Conservation (phyloP, 2,329 filamentous ascomycete genomes). For the Monosporascus sp. region DNA sequence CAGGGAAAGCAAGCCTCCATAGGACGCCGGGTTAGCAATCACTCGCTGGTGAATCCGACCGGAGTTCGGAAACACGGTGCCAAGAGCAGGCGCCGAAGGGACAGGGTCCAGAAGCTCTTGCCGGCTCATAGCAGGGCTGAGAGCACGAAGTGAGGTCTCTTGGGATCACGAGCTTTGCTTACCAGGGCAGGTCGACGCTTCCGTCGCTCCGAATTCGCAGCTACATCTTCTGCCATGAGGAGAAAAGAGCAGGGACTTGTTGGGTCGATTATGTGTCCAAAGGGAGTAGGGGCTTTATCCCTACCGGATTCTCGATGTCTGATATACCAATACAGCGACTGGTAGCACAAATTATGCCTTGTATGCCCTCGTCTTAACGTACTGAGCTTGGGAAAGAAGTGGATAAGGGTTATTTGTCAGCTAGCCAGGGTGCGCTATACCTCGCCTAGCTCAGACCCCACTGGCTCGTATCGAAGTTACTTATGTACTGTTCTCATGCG, state of each 20-base stretch:
- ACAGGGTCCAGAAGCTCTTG: not conserved
- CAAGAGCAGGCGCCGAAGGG: not conserved
- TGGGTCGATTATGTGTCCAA: no score
- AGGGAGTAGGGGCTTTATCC: no score
- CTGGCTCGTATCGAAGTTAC: no score
- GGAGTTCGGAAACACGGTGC: not conserved
- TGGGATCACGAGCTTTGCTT: not conserved
- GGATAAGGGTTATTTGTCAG: no score
- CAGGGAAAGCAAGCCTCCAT: constrained; percentile 51
- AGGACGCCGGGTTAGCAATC: constrained; percentile 18
- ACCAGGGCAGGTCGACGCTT: not conserved
- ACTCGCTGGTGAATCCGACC: not conserved
- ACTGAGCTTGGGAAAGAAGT: no score
- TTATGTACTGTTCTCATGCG: no score
- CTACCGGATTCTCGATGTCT: no score
- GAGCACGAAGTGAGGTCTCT: not conserved
- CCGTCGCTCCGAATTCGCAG: not conserved
- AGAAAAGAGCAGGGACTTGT: not conserved
- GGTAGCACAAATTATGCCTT: no score
- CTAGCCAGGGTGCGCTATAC: no score
- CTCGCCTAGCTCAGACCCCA: no score
- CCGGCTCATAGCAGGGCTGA: not conserved
- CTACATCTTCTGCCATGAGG: not conserved
- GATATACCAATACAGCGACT: no score
- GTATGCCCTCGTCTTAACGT: no score